Percentiles rank a stretch among this genome's conserved stretches.
phyloP scores from a whole-genome alignment of 345 rosid species.

The Turnera subulata region DNA sequence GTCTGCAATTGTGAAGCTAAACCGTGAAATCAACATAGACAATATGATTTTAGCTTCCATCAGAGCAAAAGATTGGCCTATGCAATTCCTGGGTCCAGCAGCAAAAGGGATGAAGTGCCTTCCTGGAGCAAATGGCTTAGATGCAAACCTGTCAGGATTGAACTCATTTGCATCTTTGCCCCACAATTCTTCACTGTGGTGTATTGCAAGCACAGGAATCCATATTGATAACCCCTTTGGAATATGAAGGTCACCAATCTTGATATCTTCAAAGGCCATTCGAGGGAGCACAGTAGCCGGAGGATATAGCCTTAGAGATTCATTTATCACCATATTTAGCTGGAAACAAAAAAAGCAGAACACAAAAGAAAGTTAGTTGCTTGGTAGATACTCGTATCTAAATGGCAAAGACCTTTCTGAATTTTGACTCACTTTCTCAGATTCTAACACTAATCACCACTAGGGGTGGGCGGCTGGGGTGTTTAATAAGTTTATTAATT shows the following conservation, averaged over 20 bases:
- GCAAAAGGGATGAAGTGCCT: constrained; percentile 78
- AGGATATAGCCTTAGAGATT: constrained; percentile 84
- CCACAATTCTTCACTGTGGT: constrained; percentile 84
- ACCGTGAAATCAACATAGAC: constrained; percentile 58
- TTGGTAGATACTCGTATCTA: background rate
- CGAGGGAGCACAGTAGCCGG: constrained; percentile 87
- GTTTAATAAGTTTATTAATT: constrained; percentile 1
- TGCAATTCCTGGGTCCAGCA: constrained; percentile 72
- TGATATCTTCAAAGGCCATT: constrained; percentile 86
- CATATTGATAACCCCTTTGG: constrained; percentile 92
- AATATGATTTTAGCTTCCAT: constrained; percentile 80
- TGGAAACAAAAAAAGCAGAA: constrained; percentile 16
- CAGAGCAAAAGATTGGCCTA: constrained; percentile 75
- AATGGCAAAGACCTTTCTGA: background rate
- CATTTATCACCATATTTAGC: constrained; percentile 86
- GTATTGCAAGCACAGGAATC: constrained; percentile 92
- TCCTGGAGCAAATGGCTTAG: constrained; percentile 39
- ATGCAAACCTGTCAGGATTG: constrained; percentile 69
- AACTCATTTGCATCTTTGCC: constrained; percentile 84
- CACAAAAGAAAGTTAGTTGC: no score
- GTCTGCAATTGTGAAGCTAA: constrained; percentile 51
- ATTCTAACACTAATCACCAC: background rate
- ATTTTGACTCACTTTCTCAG: constrained; percentile 3
- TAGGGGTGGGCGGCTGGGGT: constrained; percentile 6
- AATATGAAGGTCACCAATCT: constrained; percentile 65